These are phyloP conservation scores for Penicillium fimorum DNA, from an alignment of 495 filamentous ascomycete genomes.

Conservation along the genomic window DNA sequence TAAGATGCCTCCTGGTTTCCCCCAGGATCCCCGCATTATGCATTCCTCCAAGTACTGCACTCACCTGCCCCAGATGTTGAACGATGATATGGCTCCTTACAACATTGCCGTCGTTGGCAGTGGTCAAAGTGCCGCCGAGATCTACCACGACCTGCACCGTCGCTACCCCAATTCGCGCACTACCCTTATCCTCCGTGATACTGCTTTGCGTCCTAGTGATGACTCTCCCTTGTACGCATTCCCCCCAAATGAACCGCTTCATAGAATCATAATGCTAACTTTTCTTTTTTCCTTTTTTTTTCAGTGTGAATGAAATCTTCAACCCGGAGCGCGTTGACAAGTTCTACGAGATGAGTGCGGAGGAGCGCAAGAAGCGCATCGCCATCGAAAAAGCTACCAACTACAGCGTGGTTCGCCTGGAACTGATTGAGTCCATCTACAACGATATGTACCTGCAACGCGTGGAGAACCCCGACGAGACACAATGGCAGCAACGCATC, in stretches of 20 bases:
- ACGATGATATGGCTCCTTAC: slow-evolving; percentile 55
- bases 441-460: slow-evolving; percentile 80
- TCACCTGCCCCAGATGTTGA: slow-evolving; percentile 56
- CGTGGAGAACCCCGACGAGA: slow-evolving; percentile 64
- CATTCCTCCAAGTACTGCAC: slow-evolving; percentile 89
- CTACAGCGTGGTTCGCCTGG: slow-evolving; percentile 87
- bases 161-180: slow-evolving; percentile 79
- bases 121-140: slow-evolving; percentile 93
- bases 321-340: slow-evolving; percentile 77
- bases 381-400: slow-evolving; percentile 74
- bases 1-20: slow-evolving; percentile 67
- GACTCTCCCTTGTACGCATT: slow-evolving; percentile 88
- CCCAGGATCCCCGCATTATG: slow-evolving; percentile 65
- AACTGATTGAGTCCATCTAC: slow-evolving; percentile 84
- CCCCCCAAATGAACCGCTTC: neutral
- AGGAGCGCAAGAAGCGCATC: slow-evolving; percentile 62
- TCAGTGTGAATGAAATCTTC: slow-evolving; percentile 93
- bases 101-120: slow-evolving; percentile 81
- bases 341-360: slow-evolving; percentile 62
- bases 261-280: neutral
- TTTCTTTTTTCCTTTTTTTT: neutral
- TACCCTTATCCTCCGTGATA: slow-evolving; percentile 69
- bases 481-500: slow-evolving; percentile 78
- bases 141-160: slow-evolving; percentile 84
- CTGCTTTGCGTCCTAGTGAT: slow-evolving; percentile 84